Conservation (phyloP, 2,329 filamentous ascomycete species). For the Ophiostoma piceae region DNA sequence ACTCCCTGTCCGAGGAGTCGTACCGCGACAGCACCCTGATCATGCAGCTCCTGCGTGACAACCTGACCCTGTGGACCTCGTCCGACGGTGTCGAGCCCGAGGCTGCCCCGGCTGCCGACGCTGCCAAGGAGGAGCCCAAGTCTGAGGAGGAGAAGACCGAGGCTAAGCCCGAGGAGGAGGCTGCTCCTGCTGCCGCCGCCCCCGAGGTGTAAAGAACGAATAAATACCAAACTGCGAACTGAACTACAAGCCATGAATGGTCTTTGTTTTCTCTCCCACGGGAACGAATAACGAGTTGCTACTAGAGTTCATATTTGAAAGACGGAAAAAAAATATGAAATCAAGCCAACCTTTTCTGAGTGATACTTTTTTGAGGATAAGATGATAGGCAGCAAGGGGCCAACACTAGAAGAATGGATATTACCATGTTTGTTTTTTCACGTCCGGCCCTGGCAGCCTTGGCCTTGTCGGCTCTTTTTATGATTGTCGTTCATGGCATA, state of each 20-base stretch:
- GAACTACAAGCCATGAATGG: neutral
- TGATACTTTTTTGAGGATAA: neutral
- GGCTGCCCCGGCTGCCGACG: constrained; percentile 34
- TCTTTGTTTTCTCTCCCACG: neutral
- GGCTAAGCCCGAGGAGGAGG: constrained; percentile 21
- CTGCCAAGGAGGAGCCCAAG: constrained; percentile 45
- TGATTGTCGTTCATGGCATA: neutral
- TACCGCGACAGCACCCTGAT: constrained; percentile 99
- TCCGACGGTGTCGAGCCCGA: constrained; percentile 81
- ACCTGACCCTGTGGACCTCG: constrained; percentile 96
- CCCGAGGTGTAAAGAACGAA: constrained; percentile 20
- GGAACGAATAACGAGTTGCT: neutral
- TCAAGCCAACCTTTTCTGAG: neutral
- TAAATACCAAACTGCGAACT: neutral
- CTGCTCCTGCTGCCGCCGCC: constrained; percentile 16
- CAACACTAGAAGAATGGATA: neutral
- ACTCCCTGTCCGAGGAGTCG: constrained; percentile 94
- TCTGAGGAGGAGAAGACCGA: constrained; percentile 35
- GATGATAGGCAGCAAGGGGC: neutral
- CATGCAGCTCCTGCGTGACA: constrained; percentile 98
- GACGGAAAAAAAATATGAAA: neutral
- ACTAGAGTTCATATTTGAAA: constrained; percentile 15
- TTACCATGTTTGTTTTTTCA: neutral
- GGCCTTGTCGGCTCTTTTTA: neutral
- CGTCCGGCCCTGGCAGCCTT: neutral